Percentiles rank a stretch among this genome's conserved stretches.
Conservation (phyloP, 208 protist species). For the Strigomonas oncopelti region DNA sequence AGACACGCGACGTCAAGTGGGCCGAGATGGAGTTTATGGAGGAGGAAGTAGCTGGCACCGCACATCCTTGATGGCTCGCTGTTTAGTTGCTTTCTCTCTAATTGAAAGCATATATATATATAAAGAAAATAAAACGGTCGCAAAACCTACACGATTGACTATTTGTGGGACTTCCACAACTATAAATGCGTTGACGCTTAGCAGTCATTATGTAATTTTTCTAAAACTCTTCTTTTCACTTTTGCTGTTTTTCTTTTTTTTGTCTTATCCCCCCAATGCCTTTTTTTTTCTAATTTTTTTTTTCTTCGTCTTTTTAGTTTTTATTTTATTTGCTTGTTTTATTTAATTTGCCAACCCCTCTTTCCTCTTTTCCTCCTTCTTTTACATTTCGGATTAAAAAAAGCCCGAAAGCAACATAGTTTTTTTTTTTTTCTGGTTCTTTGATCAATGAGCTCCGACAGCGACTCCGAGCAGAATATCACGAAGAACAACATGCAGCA, state of each 20-base stretch:
- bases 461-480: neutral
- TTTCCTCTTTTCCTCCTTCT: neutral
- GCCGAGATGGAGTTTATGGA: neutral
- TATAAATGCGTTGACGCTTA: too few relatives aligned
- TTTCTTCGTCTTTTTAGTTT: neutral
- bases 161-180: too few relatives aligned
- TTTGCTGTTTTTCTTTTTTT: neutral
- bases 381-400: neutral
- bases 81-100: neutral
- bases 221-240: too few relatives aligned
- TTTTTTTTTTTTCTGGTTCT: slow-evolving; percentile 5
- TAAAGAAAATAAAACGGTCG: neutral
- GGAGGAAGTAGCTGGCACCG: neutral
- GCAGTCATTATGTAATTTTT: too few relatives aligned
- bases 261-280: neutral
- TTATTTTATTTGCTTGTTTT: too few relatives aligned
- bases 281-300: neutral
- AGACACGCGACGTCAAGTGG: neutral
- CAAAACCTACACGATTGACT: too few relatives aligned
- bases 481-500: slow-evolving; percentile 10
- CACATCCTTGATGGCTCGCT: neutral
- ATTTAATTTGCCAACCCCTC: neutral
- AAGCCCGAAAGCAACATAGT: neutral
- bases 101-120: neutral
- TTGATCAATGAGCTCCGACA: neutral